A percentile compares a stretch with the other conserved stretches of the same genome.
Evolutionary conservation across 345 rosid genomes (phyloP).

Genomic region (Hibiscus trionum): DNA sequence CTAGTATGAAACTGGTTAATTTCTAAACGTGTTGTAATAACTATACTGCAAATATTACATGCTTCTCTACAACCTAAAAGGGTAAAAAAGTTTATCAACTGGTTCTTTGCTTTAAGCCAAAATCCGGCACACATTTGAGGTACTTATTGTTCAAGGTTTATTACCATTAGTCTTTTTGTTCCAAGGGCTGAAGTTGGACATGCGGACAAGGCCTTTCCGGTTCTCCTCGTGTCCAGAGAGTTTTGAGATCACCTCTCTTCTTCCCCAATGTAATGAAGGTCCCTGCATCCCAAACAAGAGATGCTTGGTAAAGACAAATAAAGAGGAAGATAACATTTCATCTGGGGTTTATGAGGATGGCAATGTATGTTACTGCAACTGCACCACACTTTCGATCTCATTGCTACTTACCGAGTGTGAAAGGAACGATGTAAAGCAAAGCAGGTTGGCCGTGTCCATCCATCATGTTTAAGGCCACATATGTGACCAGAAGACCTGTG

Average conservation of each 20-base stretch:
- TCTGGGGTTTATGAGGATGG: background rate
- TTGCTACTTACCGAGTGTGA: too few species aligned
- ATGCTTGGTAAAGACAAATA: background rate
- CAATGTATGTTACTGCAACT: background rate
- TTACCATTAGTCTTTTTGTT: constrained; percentile 2
- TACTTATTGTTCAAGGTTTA: background rate
- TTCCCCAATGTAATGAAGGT: constrained; percentile 65
- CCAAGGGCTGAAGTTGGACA: constrained; percentile 36
- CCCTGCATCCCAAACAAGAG: constrained; percentile 32
- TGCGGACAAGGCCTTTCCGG: constrained; percentile 77
- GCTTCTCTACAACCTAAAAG: constrained; percentile 9
- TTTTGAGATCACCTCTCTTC: constrained; percentile 73
- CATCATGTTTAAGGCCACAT: too few species aligned
- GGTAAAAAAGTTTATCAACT: background rate
- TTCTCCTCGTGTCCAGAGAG: constrained; percentile 79
- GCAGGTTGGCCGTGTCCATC: too few species aligned
- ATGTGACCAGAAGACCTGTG: too few species aligned
- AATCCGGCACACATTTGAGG: background rate
- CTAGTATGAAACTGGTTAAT: background rate
- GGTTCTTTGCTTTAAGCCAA: background rate
- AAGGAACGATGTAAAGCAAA: too few species aligned
- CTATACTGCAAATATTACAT: constrained; percentile 1
- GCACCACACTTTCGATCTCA: too few species aligned
- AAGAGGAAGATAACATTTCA: background rate
- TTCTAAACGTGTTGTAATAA: background rate